Base-by-base conservation (phyloP, 331 rosid genomes). In the Pyrus hybrid region DNA sequence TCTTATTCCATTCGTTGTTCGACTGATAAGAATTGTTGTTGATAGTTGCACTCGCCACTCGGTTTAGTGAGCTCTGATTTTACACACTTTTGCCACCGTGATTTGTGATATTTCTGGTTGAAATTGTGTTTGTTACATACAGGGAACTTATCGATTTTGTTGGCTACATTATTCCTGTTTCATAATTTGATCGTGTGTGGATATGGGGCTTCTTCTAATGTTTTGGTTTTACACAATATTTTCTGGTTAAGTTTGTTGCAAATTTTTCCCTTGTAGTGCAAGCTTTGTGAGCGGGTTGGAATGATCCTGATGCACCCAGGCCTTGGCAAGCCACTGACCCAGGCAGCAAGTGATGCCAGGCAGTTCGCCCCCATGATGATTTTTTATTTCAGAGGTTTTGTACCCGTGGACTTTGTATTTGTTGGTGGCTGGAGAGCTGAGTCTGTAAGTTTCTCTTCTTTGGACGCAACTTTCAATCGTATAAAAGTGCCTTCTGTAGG, bases 321-420 rank as follows among this genome's bases (percentile, higher is more conserved):
- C 41, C 87, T 63, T 60, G 90, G 93, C 54, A 35, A 70, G 70
- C 95, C 98, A 47, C 78, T 93, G 69, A 82, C 93, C 21, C 82
- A 82, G 41, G 88, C n/a, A 83, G 71, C 30, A 33, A 85, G 91
- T 86, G 80, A 93, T 71, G 76, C 88, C 12, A 90, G 95, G 82
- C 88, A 90, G 69, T 85, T 43, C 53, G 25, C 88, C 65, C 93
- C 97, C 14, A 25, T 94, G 80, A 94, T 94, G 98, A 76, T 83
- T 67, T 91, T 94, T 13, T 95, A 94, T 76, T 88, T 90, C 87
- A 85, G 97, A 80, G 97, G 97, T 70, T 90, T 82, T 76, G 98
- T 90, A 64, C 98, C 95, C 1, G 76, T 86, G 53, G 94, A 66
- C 78, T 93, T 57, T 47, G 68, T 80, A 51, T 85, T 93, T 47